Evolutionary conservation across 345 rosid species (phyloP).

Genomic region (Isatis tinctoria): DNA sequence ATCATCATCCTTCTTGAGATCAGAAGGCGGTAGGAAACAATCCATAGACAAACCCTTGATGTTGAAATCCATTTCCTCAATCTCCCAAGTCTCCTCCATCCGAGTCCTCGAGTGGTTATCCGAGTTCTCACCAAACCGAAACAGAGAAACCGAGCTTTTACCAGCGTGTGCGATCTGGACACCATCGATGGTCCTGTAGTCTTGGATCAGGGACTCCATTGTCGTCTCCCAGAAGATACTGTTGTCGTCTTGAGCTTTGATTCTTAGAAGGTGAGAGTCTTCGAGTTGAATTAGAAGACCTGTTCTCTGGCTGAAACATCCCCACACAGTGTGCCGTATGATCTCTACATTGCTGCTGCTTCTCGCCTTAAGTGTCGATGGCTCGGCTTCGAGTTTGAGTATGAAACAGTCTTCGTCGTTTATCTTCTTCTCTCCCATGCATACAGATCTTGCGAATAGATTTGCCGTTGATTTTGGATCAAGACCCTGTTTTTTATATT

Average conservation of each 20-base stretch:
- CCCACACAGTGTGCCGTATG: constrained; percentile 80
- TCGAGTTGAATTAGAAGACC: constrained; percentile 73
- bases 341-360: constrained; percentile 71
- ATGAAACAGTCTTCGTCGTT: constrained; percentile 73
- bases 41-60: constrained; percentile 83
- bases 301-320: constrained; percentile 87
- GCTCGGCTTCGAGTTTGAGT: constrained; percentile 64
- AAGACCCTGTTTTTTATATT: constrained; percentile 54
- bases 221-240: constrained; percentile 88
- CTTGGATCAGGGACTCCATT: constrained; percentile 75
- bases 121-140: constrained; percentile 57
- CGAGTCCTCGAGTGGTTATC: constrained; percentile 71
- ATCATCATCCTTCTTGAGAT: constrained; percentile 68
- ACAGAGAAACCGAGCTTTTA: constrained; percentile 58
- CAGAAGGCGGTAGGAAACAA: constrained; percentile 89
- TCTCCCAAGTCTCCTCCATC: constrained; percentile 89
- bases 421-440: constrained; percentile 70
- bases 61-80: constrained; percentile 92
- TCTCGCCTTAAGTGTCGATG: constrained; percentile 52
- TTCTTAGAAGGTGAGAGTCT: constrained; percentile 75
- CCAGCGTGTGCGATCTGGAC: constrained; percentile 80
- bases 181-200: constrained; percentile 74
- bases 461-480: constrained; percentile 87
- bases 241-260: constrained; percentile 47
- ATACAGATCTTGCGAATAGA: constrained; percentile 62